phyloP scores from a whole-genome alignment of 2,329 filamentous ascomycete species.

The Aspergillus ochraceoroseus region DNA sequence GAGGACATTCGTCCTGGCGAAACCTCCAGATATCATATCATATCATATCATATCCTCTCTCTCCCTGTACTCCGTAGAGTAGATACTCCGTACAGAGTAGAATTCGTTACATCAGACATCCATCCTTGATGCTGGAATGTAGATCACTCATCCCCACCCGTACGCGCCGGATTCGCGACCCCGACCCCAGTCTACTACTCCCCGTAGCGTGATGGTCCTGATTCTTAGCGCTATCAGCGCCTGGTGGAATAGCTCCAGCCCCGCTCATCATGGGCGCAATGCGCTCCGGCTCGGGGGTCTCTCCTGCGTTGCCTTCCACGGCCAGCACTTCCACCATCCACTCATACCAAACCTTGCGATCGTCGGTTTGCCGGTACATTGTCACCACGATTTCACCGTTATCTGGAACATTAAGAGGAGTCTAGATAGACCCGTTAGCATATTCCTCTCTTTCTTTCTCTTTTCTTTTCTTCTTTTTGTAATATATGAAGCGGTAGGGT shows the following conservation, averaged over 20 bases:
- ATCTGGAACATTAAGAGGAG: constrained; percentile 78
- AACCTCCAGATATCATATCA: background rate
- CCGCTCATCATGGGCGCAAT: constrained; percentile 31
- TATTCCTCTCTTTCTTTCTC: background rate
- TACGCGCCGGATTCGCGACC: constrained; percentile 27
- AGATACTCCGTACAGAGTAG: background rate
- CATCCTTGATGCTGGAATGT: constrained; percentile 48
- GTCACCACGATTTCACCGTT: constrained; percentile 80
- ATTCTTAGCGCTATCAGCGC: constrained; percentile 20
- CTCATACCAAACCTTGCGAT: constrained; percentile 96
- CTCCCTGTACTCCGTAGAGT: background rate
- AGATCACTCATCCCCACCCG: constrained; percentile 45
- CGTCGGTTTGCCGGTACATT: constrained; percentile 95
- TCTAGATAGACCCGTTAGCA: constrained; percentile 49
- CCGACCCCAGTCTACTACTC: constrained; percentile 2
- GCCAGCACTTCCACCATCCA: constrained; percentile 86
- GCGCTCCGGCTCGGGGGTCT: constrained; percentile 15
- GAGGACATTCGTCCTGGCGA: constrained; percentile 3
- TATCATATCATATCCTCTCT: background rate
- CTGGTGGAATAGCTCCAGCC: constrained; percentile 26
- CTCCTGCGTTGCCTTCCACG: constrained; percentile 26
- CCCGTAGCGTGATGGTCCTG: constrained; percentile 20
- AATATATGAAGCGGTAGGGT: too few species aligned
- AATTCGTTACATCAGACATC: constrained; percentile 44
- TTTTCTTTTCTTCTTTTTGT: too few species aligned